Evolutionary conservation across 164 flowering plant species (phyloP).

Genomic region (Vitis vinifera): DNA sequence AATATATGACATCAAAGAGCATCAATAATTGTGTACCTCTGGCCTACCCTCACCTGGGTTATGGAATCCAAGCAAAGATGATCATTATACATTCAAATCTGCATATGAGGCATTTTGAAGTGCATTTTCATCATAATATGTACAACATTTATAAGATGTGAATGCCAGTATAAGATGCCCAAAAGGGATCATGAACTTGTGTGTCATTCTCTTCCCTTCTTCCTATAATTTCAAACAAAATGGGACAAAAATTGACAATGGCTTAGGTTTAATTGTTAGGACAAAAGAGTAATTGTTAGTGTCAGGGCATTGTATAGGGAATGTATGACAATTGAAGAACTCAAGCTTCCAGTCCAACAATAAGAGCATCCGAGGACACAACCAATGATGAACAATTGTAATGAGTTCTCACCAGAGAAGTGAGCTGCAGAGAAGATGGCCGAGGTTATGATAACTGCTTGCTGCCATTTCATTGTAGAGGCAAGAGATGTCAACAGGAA

Average conservation of each 20-base stretch:
- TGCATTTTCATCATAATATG: no score
- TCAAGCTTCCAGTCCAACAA: constrained; percentile 76
- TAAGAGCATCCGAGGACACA: constrained; percentile 78
- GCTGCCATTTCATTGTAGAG: constrained; percentile 63
- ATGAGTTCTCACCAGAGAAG: constrained; percentile 69
- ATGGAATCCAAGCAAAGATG: no score
- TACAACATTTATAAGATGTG: not conserved
- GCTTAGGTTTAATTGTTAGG: constrained; percentile 15
- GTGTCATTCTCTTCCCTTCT: no score
- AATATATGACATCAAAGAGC: no score
- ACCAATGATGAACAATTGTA: constrained; percentile 72
- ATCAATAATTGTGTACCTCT: no score
- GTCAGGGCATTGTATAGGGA: constrained; percentile 77
- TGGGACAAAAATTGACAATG: not conserved
- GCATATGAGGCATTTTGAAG: no score
- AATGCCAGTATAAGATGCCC: not conserved
- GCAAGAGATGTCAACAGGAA: constrained; percentile 64
- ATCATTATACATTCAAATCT: no score
- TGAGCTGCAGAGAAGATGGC: constrained; percentile 71
- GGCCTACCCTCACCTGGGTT: no score
- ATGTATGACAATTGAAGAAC: constrained; percentile 64
- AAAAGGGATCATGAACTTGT: not conserved
- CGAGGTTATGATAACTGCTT: constrained; percentile 71
- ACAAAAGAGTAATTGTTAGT: constrained; percentile 33
- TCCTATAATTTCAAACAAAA: no score